Conservation (phyloP, 108 stramenopile genomes). For the Skeletonema marinoi region DNA sequence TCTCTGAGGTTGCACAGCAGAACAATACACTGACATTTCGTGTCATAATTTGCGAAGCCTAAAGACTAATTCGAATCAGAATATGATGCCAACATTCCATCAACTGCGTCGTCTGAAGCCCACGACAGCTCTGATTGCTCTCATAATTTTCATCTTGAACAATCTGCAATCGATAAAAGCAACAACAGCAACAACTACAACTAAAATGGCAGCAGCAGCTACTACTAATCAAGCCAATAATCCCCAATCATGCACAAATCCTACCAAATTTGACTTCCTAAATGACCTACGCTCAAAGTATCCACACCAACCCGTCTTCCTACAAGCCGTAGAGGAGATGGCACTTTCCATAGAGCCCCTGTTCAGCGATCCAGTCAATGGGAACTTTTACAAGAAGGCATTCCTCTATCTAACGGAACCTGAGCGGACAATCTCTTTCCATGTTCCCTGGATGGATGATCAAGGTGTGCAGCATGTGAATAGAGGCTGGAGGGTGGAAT, state of each 20-base stretch:
- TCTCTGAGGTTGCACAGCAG: not conserved
- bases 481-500: slow-evolving; percentile 85
- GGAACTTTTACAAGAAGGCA: slow-evolving; percentile 70
- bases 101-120: not conserved
- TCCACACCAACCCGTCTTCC: slow-evolving; percentile 67
- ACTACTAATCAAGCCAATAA: not conserved
- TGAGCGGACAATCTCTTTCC: slow-evolving; percentile 74
- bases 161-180: not conserved
- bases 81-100: not conserved
- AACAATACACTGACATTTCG: not conserved
- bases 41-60: slow-evolving; percentile 2
- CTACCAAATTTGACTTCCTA: slow-evolving; percentile 46
- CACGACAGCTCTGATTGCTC: not conserved
- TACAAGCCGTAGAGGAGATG: slow-evolving; percentile 78
- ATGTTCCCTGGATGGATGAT: slow-evolving; percentile 69
- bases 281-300: slow-evolving; percentile 59
- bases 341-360: slow-evolving; percentile 61
- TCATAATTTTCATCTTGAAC: slow-evolving; percentile 9
- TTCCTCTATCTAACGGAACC: slow-evolving; percentile 80
- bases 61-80: not conserved
- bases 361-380: slow-evolving; percentile 61
- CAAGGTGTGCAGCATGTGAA: slow-evolving; percentile 31
- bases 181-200: not conserved
- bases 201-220: not conserved
- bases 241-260: not conserved